Evolutionary conservation across 2,329 filamentous ascomycete genomes (phyloP).

Genomic region (Neonectria faginata): DNA sequence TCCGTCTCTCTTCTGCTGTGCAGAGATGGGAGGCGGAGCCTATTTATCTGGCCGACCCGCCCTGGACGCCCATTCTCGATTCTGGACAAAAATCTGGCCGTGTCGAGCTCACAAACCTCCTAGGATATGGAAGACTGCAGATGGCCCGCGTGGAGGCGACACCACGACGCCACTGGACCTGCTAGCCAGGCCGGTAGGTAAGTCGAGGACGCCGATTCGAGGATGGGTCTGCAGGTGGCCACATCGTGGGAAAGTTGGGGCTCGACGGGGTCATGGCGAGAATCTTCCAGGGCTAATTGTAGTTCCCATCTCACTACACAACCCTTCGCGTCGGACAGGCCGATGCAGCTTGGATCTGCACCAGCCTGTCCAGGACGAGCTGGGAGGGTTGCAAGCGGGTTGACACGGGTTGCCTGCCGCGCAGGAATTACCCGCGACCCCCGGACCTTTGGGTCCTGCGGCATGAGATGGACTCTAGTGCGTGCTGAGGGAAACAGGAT

Average conservation of each 20-base stretch:
- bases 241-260: slow-evolving; percentile 24
- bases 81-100: slow-evolving; percentile 19
- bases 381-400: slow-evolving; percentile 35
- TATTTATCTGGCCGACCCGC: slow-evolving; percentile 41
- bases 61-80: slow-evolving; percentile 25
- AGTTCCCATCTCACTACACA: slow-evolving; percentile 46
- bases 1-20: slow-evolving; percentile 48
- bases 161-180: slow-evolving; percentile 34
- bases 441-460: slow-evolving; percentile 34
- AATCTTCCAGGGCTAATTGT: slow-evolving; percentile 40
- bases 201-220: slow-evolving; percentile 40
- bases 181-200: slow-evolving; percentile 41
- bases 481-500: slow-evolving; percentile 43
- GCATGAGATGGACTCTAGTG: slow-evolving; percentile 49
- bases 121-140: slow-evolving; percentile 28
- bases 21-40: slow-evolving; percentile 44
- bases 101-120: slow-evolving; percentile 8
- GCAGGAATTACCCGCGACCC: slow-evolving; percentile 37
- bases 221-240: slow-evolving; percentile 31
- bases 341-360: slow-evolving; percentile 38
- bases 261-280: slow-evolving; percentile 27
- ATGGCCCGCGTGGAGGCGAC: slow-evolving; percentile 36
- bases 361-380: slow-evolving; percentile 11
- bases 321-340: slow-evolving; percentile 28
- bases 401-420: slow-evolving; percentile 38